These are phyloP conservation scores for Plantago elongata DNA, from an alignment of 257 asterid genomes.

Conservation along the genomic window DNA sequence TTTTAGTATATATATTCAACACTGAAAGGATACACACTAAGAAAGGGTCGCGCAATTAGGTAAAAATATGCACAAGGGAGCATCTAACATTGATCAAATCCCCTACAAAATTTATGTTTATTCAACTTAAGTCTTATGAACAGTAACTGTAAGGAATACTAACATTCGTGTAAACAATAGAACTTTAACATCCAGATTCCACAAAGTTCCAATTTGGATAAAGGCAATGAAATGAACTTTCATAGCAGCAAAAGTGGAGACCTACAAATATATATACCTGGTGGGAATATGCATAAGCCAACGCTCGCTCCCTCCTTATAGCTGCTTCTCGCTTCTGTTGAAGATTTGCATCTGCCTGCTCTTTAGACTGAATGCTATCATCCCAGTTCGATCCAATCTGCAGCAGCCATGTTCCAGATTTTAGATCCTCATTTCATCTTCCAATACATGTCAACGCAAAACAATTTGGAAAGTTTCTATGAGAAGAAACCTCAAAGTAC, in stretches of 20 bases:
- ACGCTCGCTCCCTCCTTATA: constrained; percentile 68
- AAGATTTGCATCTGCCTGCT: constrained; percentile 53
- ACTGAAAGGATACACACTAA: too few relatives aligned
- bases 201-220: too few relatives aligned
- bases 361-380: constrained; percentile 59
- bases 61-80: too few relatives aligned
- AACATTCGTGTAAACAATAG: too few relatives aligned
- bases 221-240: neutral
- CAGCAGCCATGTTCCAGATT: neutral
- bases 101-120: too few relatives aligned
- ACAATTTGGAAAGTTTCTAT: neutral
- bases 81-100: too few relatives aligned
- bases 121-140: too few relatives aligned
- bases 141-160: too few relatives aligned
- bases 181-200: too few relatives aligned
- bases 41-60: too few relatives aligned
- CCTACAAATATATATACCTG: constrained; percentile 36
- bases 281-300: constrained; percentile 74
- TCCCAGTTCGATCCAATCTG: constrained; percentile 69
- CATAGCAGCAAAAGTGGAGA: neutral
- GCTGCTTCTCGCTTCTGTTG: constrained; percentile 68
- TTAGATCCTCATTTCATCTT: too few relatives aligned
- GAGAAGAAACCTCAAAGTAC: constrained; percentile 13
- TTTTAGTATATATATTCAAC: too few relatives aligned
- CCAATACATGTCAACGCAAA: neutral